phyloP scores from a whole-genome alignment of 805 yeast genomes.

The Saccharomycopsis javanensis region DNA sequence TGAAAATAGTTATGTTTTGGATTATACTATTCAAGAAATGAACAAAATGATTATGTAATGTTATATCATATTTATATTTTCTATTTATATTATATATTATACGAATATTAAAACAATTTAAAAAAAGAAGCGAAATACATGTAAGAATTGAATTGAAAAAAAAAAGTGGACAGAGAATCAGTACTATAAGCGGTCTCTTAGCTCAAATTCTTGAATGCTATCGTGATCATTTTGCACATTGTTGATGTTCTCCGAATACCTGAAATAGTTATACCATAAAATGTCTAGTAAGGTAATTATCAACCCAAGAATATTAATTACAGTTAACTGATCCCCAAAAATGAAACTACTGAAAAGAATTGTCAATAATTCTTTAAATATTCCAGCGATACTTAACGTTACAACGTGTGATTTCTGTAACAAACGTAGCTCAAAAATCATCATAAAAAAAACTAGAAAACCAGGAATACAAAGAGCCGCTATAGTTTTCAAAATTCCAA shows the following conservation, averaged over 20 bases:
- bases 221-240: neutral
- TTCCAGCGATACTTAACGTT: conserved; percentile 84
- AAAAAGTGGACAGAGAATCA: neutral
- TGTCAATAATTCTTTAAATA: conserved; percentile 84
- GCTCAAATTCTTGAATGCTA: neutral
- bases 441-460: conserved; percentile 78
- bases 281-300: conserved; percentile 69
- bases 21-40: conserved; percentile 42
- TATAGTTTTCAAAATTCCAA: conserved; percentile 48
- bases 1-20: conserved; percentile 79
- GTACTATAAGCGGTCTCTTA: neutral
- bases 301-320: conserved; percentile 66
- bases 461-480: conserved; percentile 71
- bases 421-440: conserved; percentile 76
- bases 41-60: conserved; percentile 8
- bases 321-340: conserved; percentile 63
- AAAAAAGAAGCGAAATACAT: neutral
- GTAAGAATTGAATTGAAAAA: neutral
- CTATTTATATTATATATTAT: neutral
- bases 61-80: neutral
- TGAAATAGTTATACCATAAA: conserved; percentile 67
- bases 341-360: conserved; percentile 57
- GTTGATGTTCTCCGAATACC: conserved; percentile 30
- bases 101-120: neutral
- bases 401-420: conserved; percentile 74